Evolutionary conservation across 2,329 filamentous ascomycete species (phyloP), one percentile per base, ranked within the genome.

Genomic region (Penicillium sp.): DNA sequence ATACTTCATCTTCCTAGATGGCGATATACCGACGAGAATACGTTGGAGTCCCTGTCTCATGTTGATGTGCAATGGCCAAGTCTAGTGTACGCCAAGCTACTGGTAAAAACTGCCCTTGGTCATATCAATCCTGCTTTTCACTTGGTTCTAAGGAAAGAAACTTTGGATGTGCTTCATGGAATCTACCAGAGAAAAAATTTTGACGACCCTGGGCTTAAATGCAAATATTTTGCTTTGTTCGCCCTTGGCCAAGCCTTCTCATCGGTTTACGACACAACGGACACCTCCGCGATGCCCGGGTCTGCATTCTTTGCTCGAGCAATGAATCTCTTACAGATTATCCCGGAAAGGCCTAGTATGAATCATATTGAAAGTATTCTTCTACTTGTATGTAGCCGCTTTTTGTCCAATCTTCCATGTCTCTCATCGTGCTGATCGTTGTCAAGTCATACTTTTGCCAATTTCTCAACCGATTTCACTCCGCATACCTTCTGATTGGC

Each of bases 151-250:
- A n/a, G 67, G 66, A 57, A 72, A 62, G 16, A 68, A 56, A 34
- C 75, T 62, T 46, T 71, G 62, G 68, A 68, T 54, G 21, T 70
- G 66, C 56, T 69, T 67, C 44, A 75, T 68, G 69, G 37, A 43
- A 61, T 62, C 13, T 67, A 47, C 62, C 71, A 51, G 26, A 60
- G 28, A 10, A 49, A 16, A 1, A 55, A 56, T 8, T 62, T 59
- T 21, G 56, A 63, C 18, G 51, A 63, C 60, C 16, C 72, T 37
- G 5, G 70, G 49, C 68, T 73, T 62, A 56, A 71, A 1, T 76
- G 73, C 54, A 75, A 76, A 21, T 71, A 76, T n/a, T 77, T 75
- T 29, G 65, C 70, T 3, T 62, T 77, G 1, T 75, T 77, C 60
- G 71, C 71, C 0, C 52, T 77, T 9, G 75, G 75, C 0, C 74